phyloP scores from a whole-genome alignment of 2,329 filamentous ascomycete species.

The Trichocomaceae sp. region DNA sequence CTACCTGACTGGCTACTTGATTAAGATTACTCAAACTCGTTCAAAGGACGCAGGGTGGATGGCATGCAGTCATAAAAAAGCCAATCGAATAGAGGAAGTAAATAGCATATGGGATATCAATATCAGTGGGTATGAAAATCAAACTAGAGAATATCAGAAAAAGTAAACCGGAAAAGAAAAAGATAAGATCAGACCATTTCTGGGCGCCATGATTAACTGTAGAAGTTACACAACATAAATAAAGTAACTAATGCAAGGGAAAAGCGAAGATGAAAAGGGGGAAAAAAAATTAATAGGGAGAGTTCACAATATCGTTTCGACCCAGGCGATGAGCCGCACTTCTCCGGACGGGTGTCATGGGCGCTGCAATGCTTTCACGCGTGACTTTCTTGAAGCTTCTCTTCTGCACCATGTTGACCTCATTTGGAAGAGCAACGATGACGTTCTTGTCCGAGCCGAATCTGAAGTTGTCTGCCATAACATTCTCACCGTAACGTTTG shows the following conservation, averaged over 20 bases:
- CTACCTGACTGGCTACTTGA: background rate
- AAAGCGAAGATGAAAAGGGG: background rate
- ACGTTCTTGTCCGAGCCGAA: constrained; percentile 97
- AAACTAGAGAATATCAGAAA: background rate
- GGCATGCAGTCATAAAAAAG: background rate
- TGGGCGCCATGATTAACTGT: background rate
- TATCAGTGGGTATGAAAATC: background rate
- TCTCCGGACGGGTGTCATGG: constrained; percentile 42
- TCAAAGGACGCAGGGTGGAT: background rate
- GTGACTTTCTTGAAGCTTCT: constrained; percentile 79
- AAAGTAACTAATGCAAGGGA: constrained; percentile 4
- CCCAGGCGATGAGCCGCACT: constrained; percentile 48
- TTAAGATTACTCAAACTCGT: background rate
- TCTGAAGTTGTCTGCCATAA: constrained; percentile 98
- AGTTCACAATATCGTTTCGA: constrained; percentile 77
- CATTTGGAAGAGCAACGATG: constrained; percentile 91
- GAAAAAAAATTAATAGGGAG: constrained; percentile 32
- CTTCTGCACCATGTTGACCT: constrained; percentile 96
- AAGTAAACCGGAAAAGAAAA: constrained; percentile 1
- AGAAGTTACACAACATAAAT: too few species aligned
- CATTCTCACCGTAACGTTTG: constrained; percentile 90
- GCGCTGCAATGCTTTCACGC: constrained; percentile 78
- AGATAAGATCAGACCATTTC: background rate
- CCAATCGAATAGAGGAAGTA: background rate
- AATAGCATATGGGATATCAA: constrained; percentile 1